These are phyloP conservation scores for Ophiostoma sp. DNA, from an alignment of 2,329 filamentous ascomycete species.

Conservation along the genomic window DNA sequence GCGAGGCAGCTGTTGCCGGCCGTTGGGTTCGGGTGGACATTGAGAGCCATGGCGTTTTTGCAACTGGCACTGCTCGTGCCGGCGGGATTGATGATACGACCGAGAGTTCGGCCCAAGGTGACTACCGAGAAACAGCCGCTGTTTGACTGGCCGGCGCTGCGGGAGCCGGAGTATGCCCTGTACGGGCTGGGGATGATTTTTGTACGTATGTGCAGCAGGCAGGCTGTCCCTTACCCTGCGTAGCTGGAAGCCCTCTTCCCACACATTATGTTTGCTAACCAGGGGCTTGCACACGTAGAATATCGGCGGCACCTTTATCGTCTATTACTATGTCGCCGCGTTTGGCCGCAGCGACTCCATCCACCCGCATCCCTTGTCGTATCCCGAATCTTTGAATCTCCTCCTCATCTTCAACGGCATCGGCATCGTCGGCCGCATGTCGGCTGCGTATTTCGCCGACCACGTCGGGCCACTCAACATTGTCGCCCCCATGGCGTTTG, in stretches of 20 bases:
- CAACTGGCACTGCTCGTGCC: conserved; percentile 37
- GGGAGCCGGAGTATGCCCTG: conserved; percentile 42
- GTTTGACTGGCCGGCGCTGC: conserved; percentile 44
- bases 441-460: conserved; percentile 51
- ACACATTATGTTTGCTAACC: not conserved
- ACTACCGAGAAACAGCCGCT: conserved; percentile 36
- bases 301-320: conserved; percentile 44
- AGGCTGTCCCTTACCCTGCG: not conserved
- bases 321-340: conserved; percentile 46
- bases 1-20: conserved; percentile 39
- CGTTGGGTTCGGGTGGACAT: conserved; percentile 43
- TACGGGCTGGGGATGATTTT: conserved; percentile 46
- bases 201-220: not conserved
- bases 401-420: conserved; percentile 56
- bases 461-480: conserved; percentile 54
- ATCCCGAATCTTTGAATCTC: conserved; percentile 47
- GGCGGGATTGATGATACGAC: conserved; percentile 39
- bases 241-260: not conserved
- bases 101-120: conserved; percentile 40
- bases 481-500: conserved; percentile 46
- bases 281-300: not conserved
- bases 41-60: conserved; percentile 45
- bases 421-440: conserved; percentile 49
- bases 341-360: conserved; percentile 36
- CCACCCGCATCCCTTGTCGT: conserved; percentile 22